A percentile compares a stretch with the other conserved stretches of the same genome.
Evolutionary conservation across 805 yeast genomes (phyloP).

Genomic region (Naumovozyma baii): DNA sequence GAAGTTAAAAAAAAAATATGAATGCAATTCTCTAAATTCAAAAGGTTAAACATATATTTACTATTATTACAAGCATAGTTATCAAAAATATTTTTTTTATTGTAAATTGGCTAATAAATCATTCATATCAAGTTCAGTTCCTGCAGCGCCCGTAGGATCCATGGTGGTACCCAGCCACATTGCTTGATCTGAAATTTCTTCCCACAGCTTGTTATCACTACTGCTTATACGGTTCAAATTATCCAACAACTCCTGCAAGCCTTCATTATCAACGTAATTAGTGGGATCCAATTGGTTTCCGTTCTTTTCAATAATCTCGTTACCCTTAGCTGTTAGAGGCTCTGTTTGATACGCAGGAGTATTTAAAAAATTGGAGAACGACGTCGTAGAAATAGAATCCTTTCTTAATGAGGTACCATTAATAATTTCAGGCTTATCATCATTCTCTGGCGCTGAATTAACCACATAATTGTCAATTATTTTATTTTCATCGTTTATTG

Average conservation of each 20-base stretch:
- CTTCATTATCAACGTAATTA: slow-evolving; percentile 26
- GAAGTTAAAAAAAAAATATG: too few species aligned
- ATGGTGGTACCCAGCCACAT: slow-evolving; percentile 51
- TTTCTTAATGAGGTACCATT: slow-evolving; percentile 4
- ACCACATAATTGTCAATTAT: too few species aligned
- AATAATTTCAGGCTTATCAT: slow-evolving; percentile 2
- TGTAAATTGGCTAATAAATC: neutral
- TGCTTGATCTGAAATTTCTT: slow-evolving; percentile 67
- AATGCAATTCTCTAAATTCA: neutral
- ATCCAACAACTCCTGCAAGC: slow-evolving; percentile 29
- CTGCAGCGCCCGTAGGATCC: slow-evolving; percentile 24
- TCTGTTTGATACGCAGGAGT: slow-evolving; percentile 3
- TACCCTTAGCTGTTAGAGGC: slow-evolving; percentile 9
- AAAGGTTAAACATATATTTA: neutral
- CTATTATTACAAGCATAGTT: neutral
- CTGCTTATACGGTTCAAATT: slow-evolving; percentile 28
- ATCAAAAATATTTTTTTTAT: neutral
- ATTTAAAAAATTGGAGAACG: slow-evolving; percentile 10
- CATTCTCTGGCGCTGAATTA: neutral
- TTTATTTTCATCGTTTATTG: neutral
- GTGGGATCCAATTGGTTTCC: slow-evolving; percentile 25
- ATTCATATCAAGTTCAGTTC: slow-evolving; percentile 10
- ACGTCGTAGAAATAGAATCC: slow-evolving; percentile 4
- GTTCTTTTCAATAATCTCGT: slow-evolving; percentile 21
- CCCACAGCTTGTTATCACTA: slow-evolving; percentile 54